Percentiles rank a stretch among this genome's conserved stretches.
Evolutionary conservation across 2,329 filamentous ascomycete genomes (phyloP).

Genomic region (Alternaria incomplexa): DNA sequence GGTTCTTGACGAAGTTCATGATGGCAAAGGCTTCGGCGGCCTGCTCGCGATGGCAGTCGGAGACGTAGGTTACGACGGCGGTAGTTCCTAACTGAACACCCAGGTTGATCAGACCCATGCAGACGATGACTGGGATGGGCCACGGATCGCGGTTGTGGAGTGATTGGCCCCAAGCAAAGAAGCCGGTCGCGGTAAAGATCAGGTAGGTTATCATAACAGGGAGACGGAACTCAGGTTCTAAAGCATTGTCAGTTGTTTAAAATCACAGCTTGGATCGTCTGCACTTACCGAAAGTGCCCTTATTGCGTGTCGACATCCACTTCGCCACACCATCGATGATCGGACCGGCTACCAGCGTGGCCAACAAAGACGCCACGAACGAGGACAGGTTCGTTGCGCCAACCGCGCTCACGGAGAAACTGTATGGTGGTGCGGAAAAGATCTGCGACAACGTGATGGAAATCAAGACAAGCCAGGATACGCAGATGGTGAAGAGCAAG

Average conservation of each 20-base stretch:
- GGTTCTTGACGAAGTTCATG: slow-evolving; percentile 37
- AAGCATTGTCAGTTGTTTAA: background rate
- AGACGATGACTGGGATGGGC: slow-evolving; percentile 34
- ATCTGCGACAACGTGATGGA: slow-evolving; percentile 35
- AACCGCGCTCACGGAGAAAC: slow-evolving; percentile 28
- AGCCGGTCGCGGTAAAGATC: slow-evolving; percentile 27
- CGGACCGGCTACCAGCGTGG: slow-evolving; percentile 23
- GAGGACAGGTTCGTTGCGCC: slow-evolving; percentile 33
- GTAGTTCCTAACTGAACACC: slow-evolving; percentile 32
- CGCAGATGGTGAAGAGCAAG: slow-evolving; percentile 31
- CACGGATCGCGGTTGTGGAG: slow-evolving; percentile 26
- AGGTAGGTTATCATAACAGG: slow-evolving; percentile 32
- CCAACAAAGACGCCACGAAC: slow-evolving; percentile 29
- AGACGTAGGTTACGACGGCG: slow-evolving; percentile 29
- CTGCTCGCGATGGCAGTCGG: slow-evolving; percentile 32
- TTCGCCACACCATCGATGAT: slow-evolving; percentile 30
- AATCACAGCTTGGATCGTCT: background rate
- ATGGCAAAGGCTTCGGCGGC: slow-evolving; percentile 33
- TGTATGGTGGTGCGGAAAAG: slow-evolving; percentile 34
- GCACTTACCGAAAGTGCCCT: slow-evolving; percentile 30
- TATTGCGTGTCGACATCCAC: slow-evolving; percentile 30
- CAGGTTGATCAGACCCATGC: slow-evolving; percentile 34
- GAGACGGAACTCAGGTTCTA: slow-evolving; percentile 33
- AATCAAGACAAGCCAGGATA: slow-evolving; percentile 37
- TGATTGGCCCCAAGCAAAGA: slow-evolving; percentile 33